Base-by-base conservation (phyloP, 208 protist species). In the Crithidia brevicula region DNA sequence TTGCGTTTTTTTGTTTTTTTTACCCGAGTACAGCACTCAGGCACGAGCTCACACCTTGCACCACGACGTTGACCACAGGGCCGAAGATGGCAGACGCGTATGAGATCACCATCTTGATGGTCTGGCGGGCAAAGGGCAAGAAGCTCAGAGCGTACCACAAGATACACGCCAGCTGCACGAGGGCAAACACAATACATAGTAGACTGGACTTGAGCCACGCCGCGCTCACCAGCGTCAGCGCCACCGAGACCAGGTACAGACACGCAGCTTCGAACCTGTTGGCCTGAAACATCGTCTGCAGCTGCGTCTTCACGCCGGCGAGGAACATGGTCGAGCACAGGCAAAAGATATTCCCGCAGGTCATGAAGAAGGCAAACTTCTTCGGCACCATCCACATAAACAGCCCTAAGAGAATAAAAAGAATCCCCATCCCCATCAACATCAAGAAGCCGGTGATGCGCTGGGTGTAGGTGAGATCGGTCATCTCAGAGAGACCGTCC, bases 311-410 rank as follows among this genome's bases (percentile, higher is more conserved):
- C 11, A 85, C 60, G 6, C 94, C 94, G 20, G 96, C 89, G n/a
- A 98, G 77, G 69, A 98, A 95, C 11, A 82, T 86, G n/a, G 89
- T 96, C 20, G 90, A 92, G 40, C 53, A 84, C 5, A 97, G 36
- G 36, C 83, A 92, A 67, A 96, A 93, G 4, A 96, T 11, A 67
- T 96, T 97, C 18, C 92, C 94, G 16, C 83, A 62, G 2, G 92
- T 98, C 52, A 96, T 70, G 71, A 97, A 97, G 67, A 98, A 96
- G 20, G 85, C 89, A 82, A 98, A 97, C 67, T 95, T 96, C 49
- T 84, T 86, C 11, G 92, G 89, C 27, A 74, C 52, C 25, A 98
- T 20, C 38, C 81, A 67, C 66, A 96, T 70, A n/a, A 78, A 59
- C 25, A 78, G 38, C 23, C 86, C 78, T 60, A 98, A 43, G 11